Conservation (phyloP, 148 eudicot species). For the Cornus controversa region DNA sequence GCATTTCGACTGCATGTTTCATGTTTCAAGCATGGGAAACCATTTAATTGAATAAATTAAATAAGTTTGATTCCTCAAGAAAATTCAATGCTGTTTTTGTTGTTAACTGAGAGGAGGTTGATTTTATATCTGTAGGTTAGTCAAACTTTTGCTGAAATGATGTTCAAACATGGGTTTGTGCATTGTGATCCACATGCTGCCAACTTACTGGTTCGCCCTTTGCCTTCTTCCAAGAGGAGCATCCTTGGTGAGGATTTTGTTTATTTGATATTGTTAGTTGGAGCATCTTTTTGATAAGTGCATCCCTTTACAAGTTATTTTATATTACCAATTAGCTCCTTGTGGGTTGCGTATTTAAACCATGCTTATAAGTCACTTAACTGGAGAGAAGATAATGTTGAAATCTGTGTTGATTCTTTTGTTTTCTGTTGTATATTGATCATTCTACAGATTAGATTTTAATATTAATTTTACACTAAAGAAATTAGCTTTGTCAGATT, state of each 20-base stretch:
- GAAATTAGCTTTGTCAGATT: background rate
- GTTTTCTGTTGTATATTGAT: background rate
- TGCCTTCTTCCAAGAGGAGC: constrained; percentile 58
- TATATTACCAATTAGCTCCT: background rate
- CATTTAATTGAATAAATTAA: background rate
- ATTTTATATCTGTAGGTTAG: constrained; percentile 56
- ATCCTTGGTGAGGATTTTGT: constrained; percentile 56
- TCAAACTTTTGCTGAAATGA: constrained; percentile 96
- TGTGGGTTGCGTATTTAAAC: background rate
- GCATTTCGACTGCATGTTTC: background rate
- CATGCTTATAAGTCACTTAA: background rate
- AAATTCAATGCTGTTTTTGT: background rate
- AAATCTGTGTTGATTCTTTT: background rate
- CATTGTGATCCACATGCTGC: constrained; percentile 99
- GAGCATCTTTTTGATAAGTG: background rate
- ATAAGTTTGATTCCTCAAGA: background rate
- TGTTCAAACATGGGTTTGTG: constrained; percentile 96
- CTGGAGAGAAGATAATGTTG: background rate
- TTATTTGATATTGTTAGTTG: constrained; percentile 7
- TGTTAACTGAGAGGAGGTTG: background rate
- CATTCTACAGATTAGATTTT: background rate
- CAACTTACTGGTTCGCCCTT: constrained; percentile 80
- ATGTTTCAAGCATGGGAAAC: background rate
- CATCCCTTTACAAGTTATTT: background rate
- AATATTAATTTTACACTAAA: background rate